Conservation (phyloP, 805 yeast species). For the Grigorovia humatica region DNA sequence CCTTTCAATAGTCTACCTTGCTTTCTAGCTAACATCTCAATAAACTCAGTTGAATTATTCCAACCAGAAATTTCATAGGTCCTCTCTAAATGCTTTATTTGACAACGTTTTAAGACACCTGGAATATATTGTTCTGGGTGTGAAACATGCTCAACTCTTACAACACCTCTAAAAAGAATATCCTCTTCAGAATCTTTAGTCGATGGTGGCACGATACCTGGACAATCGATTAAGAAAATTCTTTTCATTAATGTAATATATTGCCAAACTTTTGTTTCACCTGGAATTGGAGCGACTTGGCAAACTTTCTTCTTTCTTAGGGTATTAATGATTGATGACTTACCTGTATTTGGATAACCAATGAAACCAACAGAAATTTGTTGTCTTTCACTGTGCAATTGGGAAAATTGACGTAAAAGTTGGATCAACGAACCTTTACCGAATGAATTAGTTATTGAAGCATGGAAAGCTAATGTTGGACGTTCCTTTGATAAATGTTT, state of each 20-base stretch:
- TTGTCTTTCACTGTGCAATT: conserved; percentile 82
- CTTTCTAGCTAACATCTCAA: conserved; percentile 85
- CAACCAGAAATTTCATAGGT: conserved; percentile 93
- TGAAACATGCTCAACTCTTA: conserved; percentile 94
- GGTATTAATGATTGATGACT: conserved; percentile 90
- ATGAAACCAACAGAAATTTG: conserved; percentile 96
- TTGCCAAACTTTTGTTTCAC: conserved; percentile 99
- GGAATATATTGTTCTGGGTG: conserved; percentile 94
- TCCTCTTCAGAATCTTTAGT: conserved; percentile 83
- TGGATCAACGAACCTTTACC: conserved; percentile 97
- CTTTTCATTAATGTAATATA: conserved; percentile 94
- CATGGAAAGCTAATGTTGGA: conserved; percentile 96
- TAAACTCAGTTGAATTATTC: conserved; percentile 66
- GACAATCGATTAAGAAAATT: conserved; percentile 92
- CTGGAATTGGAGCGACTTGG: conserved; percentile 96
- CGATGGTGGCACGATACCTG: conserved; percentile 97
- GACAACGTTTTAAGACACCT: conserved; percentile 73
- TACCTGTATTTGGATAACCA: conserved; percentile 98
- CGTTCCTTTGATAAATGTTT: conserved; percentile 82
- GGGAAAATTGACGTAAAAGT: conserved; percentile 82
- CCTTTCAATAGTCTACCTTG: conserved; percentile 90
- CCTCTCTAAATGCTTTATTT: conserved; percentile 82
- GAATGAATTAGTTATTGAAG: conserved; percentile 92
- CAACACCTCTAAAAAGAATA: conserved; percentile 91
- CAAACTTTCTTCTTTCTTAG: conserved; percentile 92